Evolutionary conservation across 371 early-diverging fungal genomes (phyloP).

Genomic region (Sporodiniella umbellata): DNA sequence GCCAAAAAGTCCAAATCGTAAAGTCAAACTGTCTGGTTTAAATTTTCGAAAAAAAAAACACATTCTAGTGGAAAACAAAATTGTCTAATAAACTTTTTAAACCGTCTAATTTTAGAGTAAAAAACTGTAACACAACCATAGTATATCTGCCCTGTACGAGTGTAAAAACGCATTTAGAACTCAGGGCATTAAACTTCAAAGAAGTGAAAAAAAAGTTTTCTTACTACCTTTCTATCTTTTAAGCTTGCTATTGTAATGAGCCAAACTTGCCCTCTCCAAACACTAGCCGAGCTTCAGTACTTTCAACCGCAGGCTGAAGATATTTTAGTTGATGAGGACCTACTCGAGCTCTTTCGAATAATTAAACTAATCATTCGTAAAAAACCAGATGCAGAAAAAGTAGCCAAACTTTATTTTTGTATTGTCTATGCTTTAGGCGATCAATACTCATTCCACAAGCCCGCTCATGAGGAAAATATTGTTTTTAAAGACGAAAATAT

Average conservation of each 20-base stretch:
- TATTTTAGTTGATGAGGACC: conserved; percentile 43
- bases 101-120: too few species aligned
- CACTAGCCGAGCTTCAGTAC: conserved; percentile 3
- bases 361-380: conserved; percentile 39
- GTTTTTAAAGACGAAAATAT: conserved; percentile 26
- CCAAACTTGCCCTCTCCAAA: conserved; percentile 5
- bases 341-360: conserved; percentile 43
- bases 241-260: neutral
- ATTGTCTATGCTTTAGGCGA: conserved; percentile 44
- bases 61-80: too few species aligned
- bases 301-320: conserved; percentile 43
- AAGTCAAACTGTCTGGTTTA: too few species aligned
- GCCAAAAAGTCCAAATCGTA: too few species aligned
- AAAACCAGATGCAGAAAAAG: conserved; percentile 31
- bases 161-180: neutral
- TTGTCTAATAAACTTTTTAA: too few species aligned
- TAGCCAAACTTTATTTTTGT: conserved; percentile 46
- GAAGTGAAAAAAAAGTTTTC: neutral
- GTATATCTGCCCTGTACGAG: neutral
- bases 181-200: neutral
- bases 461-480: conserved; percentile 29
- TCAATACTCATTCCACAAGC: conserved; percentile 32
- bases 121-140: too few species aligned
- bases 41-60: too few species aligned
- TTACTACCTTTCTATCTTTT: neutral